Evolutionary conservation across 2,329 filamentous ascomycete genomes (phyloP).

Genomic region (Hortaea sp.): DNA sequence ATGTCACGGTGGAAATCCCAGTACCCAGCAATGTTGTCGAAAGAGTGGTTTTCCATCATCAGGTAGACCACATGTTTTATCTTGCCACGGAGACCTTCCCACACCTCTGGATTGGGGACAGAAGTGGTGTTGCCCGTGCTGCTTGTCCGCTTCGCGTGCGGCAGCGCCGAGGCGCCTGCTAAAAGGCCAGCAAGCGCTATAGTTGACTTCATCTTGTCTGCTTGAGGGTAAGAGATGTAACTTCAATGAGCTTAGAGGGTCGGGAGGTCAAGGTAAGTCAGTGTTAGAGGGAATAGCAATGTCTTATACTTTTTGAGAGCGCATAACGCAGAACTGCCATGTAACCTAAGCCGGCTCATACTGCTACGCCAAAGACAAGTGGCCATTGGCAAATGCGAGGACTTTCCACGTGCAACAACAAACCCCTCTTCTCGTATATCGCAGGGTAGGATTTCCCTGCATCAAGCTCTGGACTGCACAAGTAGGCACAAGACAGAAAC

Average conservation of each 20-base stretch:
- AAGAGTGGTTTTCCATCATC: conserved; percentile 31
- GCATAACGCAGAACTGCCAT: no score
- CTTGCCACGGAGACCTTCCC: conserved; percentile 8
- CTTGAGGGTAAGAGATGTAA: neutral
- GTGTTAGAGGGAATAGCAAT: neutral
- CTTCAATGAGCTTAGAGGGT: no score
- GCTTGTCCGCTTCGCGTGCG: neutral
- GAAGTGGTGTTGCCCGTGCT: conserved; percentile 7
- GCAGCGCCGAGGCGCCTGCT: conserved; percentile 4
- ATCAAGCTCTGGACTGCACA: no score
- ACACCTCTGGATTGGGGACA: conserved; percentile 4
- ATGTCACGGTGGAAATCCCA: conserved; percentile 29
- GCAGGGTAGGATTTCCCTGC: no score
- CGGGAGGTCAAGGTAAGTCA: neutral
- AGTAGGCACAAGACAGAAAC: no score
- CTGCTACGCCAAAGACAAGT: no score
- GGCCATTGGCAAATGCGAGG: no score
- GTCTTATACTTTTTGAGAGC: no score
- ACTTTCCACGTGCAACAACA: no score
- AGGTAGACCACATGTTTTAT: conserved; percentile 27
- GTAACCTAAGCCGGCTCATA: no score
- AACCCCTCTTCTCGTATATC: no score
- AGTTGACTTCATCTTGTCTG: conserved; percentile 3
- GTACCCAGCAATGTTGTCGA: conserved; percentile 31
- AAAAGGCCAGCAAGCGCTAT: conserved; percentile 1